These are phyloP conservation scores for Parietichytrium sp. DNA, from an alignment of 108 stramenopile genomes.

Conservation along the genomic window DNA sequence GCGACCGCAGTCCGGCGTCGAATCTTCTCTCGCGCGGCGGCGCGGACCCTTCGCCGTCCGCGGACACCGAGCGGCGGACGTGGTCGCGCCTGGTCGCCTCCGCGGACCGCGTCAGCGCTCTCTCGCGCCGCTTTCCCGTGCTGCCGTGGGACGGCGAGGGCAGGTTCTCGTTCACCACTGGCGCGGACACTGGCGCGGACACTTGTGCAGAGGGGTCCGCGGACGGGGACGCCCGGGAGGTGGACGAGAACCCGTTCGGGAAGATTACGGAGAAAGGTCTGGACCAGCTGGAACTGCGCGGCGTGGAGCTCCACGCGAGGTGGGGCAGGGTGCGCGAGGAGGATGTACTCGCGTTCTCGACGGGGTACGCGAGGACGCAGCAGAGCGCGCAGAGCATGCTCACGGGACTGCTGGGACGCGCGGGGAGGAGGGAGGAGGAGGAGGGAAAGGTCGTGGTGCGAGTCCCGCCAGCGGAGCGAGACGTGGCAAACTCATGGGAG, in stretches of 20 bases:
- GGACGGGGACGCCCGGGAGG: too few relatives aligned
- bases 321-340: neutral
- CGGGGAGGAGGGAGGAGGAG: too few relatives aligned
- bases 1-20: slow-evolving; percentile 4
- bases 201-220: too few relatives aligned
- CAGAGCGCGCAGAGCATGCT: slow-evolving; percentile 24
- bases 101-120: too few relatives aligned
- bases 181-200: too few relatives aligned
- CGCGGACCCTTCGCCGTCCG: too few relatives aligned
- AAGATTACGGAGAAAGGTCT: neutral
- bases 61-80: too few relatives aligned
- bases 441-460: slow-evolving; percentile 1
- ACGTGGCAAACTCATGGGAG: slow-evolving; percentile 24
- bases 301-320: neutral
- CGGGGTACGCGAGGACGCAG: slow-evolving; percentile 5
- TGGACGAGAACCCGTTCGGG: too few relatives aligned
- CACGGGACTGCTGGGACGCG: neutral
- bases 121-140: too few relatives aligned
- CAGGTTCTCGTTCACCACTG: too few relatives aligned
- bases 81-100: too few relatives aligned
- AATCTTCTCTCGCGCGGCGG: neutral
- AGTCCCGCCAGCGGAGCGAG: neutral
- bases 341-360: neutral
- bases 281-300: neutral
- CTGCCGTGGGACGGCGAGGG: too few relatives aligned